These are phyloP conservation scores for Nicotiana benthamiana DNA, from an alignment of 257 asterid genomes.

Conservation along the genomic window DNA sequence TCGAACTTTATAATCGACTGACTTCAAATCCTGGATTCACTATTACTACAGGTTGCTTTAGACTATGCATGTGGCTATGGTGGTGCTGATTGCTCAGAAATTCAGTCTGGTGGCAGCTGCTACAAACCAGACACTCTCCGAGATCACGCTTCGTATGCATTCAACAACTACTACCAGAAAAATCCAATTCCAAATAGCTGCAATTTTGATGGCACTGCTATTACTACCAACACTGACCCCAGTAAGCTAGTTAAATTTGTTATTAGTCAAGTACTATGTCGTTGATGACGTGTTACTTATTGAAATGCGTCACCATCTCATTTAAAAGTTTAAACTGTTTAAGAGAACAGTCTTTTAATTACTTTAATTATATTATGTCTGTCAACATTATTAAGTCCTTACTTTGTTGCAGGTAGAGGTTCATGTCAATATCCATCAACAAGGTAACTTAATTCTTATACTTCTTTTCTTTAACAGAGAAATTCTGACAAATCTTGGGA, in stretches of 20 bases:
- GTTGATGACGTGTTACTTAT: too few species aligned
- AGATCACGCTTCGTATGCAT: constrained; percentile 59
- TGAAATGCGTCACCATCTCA: too few species aligned
- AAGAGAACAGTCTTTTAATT: too few species aligned
- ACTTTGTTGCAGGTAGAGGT: constrained; percentile 47
- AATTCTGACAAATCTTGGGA: background rate
- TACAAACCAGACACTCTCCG: constrained; percentile 35
- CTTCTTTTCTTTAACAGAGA: background rate
- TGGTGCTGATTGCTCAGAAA: constrained; percentile 50
- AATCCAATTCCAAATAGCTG: constrained; percentile 66
- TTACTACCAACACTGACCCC: constrained; percentile 57
- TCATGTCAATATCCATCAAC: constrained; percentile 55
- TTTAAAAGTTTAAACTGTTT: too few species aligned
- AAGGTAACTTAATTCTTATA: constrained; percentile 29
- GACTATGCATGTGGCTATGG: constrained; percentile 69
- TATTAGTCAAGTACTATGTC: background rate
- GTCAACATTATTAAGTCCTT: too few species aligned
- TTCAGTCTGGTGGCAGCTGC: constrained; percentile 46
- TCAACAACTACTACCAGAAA: constrained; percentile 52
- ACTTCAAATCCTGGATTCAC: background rate
- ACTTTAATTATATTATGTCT: too few species aligned
- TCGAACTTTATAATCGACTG: background rate
- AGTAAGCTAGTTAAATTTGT: constrained; percentile 34
- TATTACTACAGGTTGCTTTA: constrained; percentile 39
- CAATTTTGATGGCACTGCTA: constrained; percentile 59